Evolutionary conservation across 2,329 filamentous ascomycete species (phyloP).

Genomic region (Penicillium frequentans): DNA sequence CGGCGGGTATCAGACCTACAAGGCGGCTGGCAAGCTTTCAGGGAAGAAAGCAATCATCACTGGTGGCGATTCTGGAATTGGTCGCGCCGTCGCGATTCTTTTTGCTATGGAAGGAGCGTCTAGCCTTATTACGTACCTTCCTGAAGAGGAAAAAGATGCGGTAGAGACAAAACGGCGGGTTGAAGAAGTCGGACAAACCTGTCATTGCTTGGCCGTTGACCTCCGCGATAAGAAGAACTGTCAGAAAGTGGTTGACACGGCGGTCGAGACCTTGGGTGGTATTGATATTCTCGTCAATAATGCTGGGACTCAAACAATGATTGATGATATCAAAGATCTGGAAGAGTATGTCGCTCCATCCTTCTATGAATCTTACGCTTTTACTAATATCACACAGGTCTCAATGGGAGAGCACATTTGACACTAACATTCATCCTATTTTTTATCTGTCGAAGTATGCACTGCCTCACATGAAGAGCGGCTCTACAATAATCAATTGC

Average conservation of each 20-base stretch:
- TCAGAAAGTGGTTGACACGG: conserved; percentile 66
- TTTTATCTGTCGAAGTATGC: conserved; percentile 79
- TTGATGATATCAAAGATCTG: conserved; percentile 68
- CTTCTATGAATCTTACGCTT: background rate
- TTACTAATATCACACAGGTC: conserved; percentile 49
- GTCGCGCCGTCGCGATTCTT: conserved; percentile 71
- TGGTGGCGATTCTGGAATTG: conserved; percentile 77
- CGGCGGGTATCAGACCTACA: conserved; percentile 69
- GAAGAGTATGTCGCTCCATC: conserved; percentile 55
- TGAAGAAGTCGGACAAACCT: conserved; percentile 65
- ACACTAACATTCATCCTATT: conserved; percentile 79
- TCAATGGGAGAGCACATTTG: conserved; percentile 77
- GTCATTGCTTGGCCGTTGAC: conserved; percentile 64
- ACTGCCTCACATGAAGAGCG: conserved; percentile 70
- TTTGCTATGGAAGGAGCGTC: conserved; percentile 81
- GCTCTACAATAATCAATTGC: conserved; percentile 80
- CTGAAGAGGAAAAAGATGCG: conserved; percentile 74
- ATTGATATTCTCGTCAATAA: conserved; percentile 72
- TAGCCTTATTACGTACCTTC: conserved; percentile 70
- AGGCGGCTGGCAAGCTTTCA: conserved; percentile 71
- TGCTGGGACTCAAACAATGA: conserved; percentile 73
- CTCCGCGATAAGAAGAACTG: conserved; percentile 67
- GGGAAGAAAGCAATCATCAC: conserved; percentile 78
- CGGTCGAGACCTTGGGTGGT: conserved; percentile 63
- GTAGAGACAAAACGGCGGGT: conserved; percentile 70